Conservation (phyloP, 768 basidiomycete genomes). For the Pulveroboletus sp. region DNA sequence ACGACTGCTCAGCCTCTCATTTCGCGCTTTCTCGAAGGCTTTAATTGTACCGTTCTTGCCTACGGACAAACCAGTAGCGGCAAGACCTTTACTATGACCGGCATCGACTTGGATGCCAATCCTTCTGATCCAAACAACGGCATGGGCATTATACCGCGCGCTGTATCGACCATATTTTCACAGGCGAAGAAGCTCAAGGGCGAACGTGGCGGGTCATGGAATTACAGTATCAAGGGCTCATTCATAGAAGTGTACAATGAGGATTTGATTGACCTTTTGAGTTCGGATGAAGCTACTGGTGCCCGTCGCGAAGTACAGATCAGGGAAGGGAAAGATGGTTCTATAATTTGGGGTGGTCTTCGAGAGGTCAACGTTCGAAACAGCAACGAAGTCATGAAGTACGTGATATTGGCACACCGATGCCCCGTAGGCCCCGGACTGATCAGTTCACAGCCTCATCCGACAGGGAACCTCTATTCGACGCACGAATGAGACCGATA, state of each 20-base stretch:
- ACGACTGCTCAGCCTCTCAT: constrained; percentile 82
- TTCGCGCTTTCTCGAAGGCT: constrained; percentile 84
- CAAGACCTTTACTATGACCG: constrained; percentile 86
- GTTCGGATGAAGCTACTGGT: constrained; percentile 62
- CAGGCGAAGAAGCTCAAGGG: constrained; percentile 72
- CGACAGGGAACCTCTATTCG: constrained; percentile 86
- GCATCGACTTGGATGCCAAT: constrained; percentile 84
- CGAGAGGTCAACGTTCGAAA: constrained; percentile 87
- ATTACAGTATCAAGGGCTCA: constrained; percentile 75
- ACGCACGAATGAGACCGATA: constrained; percentile 94
- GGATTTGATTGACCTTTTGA: constrained; percentile 93
- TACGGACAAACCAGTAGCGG: constrained; percentile 34
- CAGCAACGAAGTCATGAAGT: constrained; percentile 88
- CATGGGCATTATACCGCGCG: constrained; percentile 94
- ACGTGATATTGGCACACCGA: constrained; percentile 33
- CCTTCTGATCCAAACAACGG: constrained; percentile 75
- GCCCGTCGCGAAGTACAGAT: constrained; percentile 85
- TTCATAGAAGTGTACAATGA: constrained; percentile 99
- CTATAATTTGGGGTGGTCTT: constrained; percentile 95
- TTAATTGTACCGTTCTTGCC: constrained; percentile 75
- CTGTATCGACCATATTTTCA: constrained; percentile 84
- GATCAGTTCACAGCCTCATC: constrained; percentile 57
- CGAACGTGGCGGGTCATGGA: constrained; percentile 72
- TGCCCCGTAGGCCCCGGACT: constrained; percentile 14
- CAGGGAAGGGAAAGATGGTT: constrained; percentile 93